Base-by-base conservation (phyloP, 148 eudicot species). In the Selenicereus undatus region DNA sequence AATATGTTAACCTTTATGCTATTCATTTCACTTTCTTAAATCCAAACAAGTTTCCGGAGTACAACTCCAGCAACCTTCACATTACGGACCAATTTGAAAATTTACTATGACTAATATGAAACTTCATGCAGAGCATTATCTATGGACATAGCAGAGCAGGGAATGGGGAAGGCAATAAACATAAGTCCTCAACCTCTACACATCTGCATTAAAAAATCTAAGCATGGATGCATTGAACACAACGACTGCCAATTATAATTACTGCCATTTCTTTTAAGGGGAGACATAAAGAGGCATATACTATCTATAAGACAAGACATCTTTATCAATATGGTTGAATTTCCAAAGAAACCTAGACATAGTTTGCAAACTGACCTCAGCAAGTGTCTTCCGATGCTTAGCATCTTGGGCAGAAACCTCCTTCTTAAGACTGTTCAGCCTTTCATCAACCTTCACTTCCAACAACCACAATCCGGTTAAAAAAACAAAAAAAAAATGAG, bases 341-440 rank as follows among this genome's bases (percentile, higher is more conserved):
- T n/a, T 16, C 21, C 22, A 3, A 27, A 36, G n/a, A 43, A 51
- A 65, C 39, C 13, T 16, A 32, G 11, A 77, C 74, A 58, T 45
- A 45, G 27, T 75, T 82, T 74, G 29, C 62, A 14, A 84, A 85
- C 94, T 84, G 77, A 95, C 99, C 99, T 97, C 99, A 24, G 86
- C 88, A 75, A 97, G 98, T 79, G 99, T 97, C 87, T 91, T 92
- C 76, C 98, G 91, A 81, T 97, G 98, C 91, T 90, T 97, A 45
- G 94, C 90, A 80, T 97, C 99, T 85, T 97, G 99, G 68, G 85
- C 82, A n/a, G 94, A 86, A 78, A 97, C 99, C 77, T 97, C 99
- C 84, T 89, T 94, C 81, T 91, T 94, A 71, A 94, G 92, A 89
- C 88, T 89, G 80, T 80, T 65, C 51, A 97, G 96, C 81, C 91